These are phyloP conservation scores for Dactylellina haptotyla DNA, from an alignment of 2,329 filamentous ascomycete species.

Conservation along the genomic window DNA sequence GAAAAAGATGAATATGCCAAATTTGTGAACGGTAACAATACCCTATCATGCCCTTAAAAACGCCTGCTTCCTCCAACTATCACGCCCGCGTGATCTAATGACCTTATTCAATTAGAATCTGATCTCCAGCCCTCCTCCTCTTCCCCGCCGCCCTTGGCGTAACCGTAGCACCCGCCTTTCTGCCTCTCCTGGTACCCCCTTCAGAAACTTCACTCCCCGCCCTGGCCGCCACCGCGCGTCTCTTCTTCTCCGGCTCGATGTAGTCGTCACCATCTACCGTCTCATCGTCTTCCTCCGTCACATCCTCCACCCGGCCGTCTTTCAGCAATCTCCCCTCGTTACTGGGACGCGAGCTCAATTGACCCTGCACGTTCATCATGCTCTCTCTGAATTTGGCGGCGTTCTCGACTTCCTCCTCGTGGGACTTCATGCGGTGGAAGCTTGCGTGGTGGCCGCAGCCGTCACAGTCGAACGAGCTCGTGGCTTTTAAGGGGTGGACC, in stretches of 20 bases:
- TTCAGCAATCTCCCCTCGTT: conserved; percentile 3
- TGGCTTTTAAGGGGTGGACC: conserved; percentile 68
- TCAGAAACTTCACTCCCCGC: conserved; percentile 10
- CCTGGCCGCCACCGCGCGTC: conserved; percentile 7
- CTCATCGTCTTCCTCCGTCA: conserved; percentile 35
- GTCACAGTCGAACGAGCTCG: conserved; percentile 68
- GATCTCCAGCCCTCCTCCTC: conserved; percentile 32
- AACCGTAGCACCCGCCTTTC: not conserved
- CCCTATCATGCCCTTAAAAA: too few relatives aligned
- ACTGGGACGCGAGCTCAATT: not conserved
- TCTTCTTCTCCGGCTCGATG: conserved; percentile 22
- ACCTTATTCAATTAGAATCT: conserved; percentile 16
- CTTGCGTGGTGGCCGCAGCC: conserved; percentile 68
- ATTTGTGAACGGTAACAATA: too few relatives aligned
- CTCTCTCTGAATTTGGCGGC: conserved; percentile 60
- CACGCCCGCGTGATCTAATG: too few relatives aligned
- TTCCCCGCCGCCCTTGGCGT: conserved; percentile 18
- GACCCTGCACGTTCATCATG: conserved; percentile 64
- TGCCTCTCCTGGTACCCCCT: conserved; percentile 2
- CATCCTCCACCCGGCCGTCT: conserved; percentile 14
- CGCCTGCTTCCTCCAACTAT: too few relatives aligned
- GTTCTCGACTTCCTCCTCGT: conserved; percentile 56
- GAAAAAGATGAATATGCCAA: too few relatives aligned
- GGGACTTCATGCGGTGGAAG: conserved; percentile 67
- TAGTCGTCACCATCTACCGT: conserved; percentile 38